Evolutionary conservation across 805 yeast genomes (phyloP), one percentile per base, ranked within the genome.

Genomic region (Torulaspora delbrueckii): DNA sequence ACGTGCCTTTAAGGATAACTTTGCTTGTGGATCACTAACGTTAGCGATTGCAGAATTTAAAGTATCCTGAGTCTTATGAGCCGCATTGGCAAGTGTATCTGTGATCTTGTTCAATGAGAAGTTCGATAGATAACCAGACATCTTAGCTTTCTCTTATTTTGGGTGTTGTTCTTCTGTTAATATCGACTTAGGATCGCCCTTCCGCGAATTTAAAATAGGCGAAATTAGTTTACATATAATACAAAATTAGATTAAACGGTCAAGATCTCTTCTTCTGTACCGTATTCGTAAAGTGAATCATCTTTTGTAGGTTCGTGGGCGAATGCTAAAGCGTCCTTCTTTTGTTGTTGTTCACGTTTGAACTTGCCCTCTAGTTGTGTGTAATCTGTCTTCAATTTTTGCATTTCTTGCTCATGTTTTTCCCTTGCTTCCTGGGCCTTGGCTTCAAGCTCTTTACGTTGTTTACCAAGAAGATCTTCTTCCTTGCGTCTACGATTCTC

Each of bases 21-120:
- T 59, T 5, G 65, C 59, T 31, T 60, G 59, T n/a, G 61, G 64
- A 44, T 62, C 66, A 47, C 57, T 59, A 1, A 61, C 55, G 35
- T 58, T 54, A 19, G 58, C 55, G 13, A 60, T 50, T 12, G 63
- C 65, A 35, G 52, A 54, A 33, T 52, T 53, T 18, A 63, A 46
- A 8, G 59, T 60, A 22, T 61, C 63, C 47, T 60, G 63, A 2
- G 66, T 62, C 16, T 51, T 54, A 32, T 61, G 64, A 14, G 68
- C 68, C 14, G 63, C 68, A 42, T 51, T 53, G 5, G 57, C 52
- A 30, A 63, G 54, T 8, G 64, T 53, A 35, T 59, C 59, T 5
- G 66, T 55, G 8, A 63, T 48, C 45, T 61, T 63, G 34, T 63
- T 62, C 13, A 63, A 33, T 6, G 63, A 57, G 43, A 63, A 61